Evolutionary conservation across 768 basidiomycete genomes (phyloP).

Genomic region (Gloeopeniophorella convolvens): DNA sequence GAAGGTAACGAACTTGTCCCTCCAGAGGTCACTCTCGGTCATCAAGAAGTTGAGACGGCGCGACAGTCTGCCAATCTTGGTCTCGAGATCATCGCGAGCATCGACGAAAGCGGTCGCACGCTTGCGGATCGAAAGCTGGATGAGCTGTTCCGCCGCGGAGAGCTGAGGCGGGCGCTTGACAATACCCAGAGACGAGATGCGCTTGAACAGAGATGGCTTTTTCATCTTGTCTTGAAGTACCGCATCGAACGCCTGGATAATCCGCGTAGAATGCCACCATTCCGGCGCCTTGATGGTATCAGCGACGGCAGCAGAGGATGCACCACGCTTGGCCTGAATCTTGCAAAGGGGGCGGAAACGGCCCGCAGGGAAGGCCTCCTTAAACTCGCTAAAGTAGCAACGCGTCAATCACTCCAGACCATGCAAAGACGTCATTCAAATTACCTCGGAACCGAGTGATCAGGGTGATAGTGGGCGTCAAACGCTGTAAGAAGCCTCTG

Average conservation of each 20-base stretch:
- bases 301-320: constrained; percentile 73
- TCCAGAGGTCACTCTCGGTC: constrained; percentile 87
- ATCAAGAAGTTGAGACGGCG: constrained; percentile 86
- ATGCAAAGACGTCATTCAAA: not conserved
- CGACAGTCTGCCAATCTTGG: constrained; percentile 83
- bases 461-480: constrained; percentile 84
- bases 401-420: not conserved
- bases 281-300: constrained; percentile 86
- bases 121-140: constrained; percentile 84
- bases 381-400: constrained; percentile 63
- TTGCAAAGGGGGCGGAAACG: constrained; percentile 88
- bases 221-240: constrained; percentile 89
- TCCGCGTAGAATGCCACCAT: constrained; percentile 92
- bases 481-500: constrained; percentile 71
- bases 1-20: constrained; percentile 90
- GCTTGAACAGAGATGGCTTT: constrained; percentile 82
- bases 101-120: constrained; percentile 94
- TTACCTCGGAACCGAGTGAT: constrained; percentile 73
- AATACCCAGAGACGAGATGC: constrained; percentile 72
- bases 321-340: constrained; percentile 79
- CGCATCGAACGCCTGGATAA: constrained; percentile 84
- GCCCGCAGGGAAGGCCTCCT: constrained; percentile 90
- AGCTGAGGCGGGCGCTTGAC: constrained; percentile 65
- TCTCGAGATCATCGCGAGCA: constrained; percentile 88
- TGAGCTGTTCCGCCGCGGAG: constrained; percentile 64